phyloP scores from a whole-genome alignment of 139 green algal species.

The Ettlia oleoabundans region DNA sequence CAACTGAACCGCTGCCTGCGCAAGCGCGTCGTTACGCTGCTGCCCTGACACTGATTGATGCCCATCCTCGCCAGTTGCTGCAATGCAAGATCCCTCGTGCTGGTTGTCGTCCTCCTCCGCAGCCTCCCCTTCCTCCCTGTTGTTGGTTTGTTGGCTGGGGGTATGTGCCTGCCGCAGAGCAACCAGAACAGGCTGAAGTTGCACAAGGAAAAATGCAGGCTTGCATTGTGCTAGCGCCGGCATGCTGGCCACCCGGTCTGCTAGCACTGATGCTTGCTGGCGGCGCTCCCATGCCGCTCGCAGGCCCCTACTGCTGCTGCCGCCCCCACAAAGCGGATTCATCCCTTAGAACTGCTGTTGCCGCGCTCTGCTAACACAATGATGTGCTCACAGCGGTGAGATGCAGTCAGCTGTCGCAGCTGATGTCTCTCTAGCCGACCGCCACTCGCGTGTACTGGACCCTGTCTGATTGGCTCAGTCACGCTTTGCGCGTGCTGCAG shows the following conservation, averaged over 20 bases:
- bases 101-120: too few species aligned
- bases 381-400: background rate
- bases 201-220: background rate
- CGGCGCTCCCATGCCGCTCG: slow-evolving; percentile 33
- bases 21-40: background rate
- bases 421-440: too few species aligned
- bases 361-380: background rate
- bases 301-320: slow-evolving; percentile 3
- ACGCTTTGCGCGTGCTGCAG: background rate
- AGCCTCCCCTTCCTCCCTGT: too few species aligned
- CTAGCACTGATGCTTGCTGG: slow-evolving; percentile 15
- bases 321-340: background rate
- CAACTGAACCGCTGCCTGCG: slow-evolving; percentile 1
- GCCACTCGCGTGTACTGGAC: too few species aligned
- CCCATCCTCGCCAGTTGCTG: too few species aligned
- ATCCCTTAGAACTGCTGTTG: too few species aligned
- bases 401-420: background rate
- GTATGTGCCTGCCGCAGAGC: background rate
- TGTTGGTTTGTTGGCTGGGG: too few species aligned
- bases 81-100: too few species aligned
- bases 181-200: slow-evolving; percentile 17
- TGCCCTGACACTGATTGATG: too few species aligned
- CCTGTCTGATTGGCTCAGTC: background rate
- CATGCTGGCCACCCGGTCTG: background rate
- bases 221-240: background rate